phyloP scores from a whole-genome alignment of 257 asterid genomes.

The Solanum verrucosum region DNA sequence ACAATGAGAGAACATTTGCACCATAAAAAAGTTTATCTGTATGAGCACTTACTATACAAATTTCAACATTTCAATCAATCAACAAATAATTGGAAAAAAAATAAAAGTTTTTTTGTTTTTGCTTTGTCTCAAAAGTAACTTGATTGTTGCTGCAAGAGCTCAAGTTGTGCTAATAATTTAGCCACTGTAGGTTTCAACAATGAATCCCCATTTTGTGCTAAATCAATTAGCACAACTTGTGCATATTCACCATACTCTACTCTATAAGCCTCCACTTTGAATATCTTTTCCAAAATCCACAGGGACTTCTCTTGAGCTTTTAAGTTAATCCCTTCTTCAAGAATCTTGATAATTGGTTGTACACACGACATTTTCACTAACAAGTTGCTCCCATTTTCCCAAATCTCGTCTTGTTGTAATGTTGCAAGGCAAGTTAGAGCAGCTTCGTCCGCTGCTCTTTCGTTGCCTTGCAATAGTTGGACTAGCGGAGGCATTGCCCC shows the following conservation, averaged over 20 bases:
- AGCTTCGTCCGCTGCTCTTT: slow-evolving; percentile 60
- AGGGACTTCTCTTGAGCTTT: slow-evolving; percentile 53
- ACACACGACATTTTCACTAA: slow-evolving; percentile 41
- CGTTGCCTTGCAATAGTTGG: slow-evolving; percentile 32
- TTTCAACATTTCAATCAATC: neutral
- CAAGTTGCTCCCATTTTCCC: slow-evolving; percentile 58
- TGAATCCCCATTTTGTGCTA: slow-evolving; percentile 64
- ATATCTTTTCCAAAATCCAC: slow-evolving; percentile 66
- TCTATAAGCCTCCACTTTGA: slow-evolving; percentile 47
- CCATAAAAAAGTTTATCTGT: neutral
- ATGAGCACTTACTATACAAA: neutral
- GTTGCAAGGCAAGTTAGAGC: slow-evolving; percentile 53
- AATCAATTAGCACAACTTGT: slow-evolving; percentile 52
- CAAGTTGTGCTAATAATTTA: slow-evolving; percentile 74
- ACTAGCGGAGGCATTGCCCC: slow-evolving; percentile 42
- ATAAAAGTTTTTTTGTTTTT: neutral
- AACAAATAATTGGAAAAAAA: neutral
- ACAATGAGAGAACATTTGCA: neutral
- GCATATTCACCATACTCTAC: slow-evolving; percentile 47
- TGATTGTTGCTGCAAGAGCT: slow-evolving; percentile 63
- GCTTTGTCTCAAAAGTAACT: slow-evolving; percentile 47
- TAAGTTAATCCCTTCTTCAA: slow-evolving; percentile 35
- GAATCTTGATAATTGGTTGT: slow-evolving; percentile 27
- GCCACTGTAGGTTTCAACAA: slow-evolving; percentile 53
- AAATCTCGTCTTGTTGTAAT: slow-evolving; percentile 48